A percentile compares a stretch with the other conserved stretches of the same genome.
Evolutionary conservation across 73 alveolate species (phyloP).

Genomic region (Blepharisma stoltei): DNA sequence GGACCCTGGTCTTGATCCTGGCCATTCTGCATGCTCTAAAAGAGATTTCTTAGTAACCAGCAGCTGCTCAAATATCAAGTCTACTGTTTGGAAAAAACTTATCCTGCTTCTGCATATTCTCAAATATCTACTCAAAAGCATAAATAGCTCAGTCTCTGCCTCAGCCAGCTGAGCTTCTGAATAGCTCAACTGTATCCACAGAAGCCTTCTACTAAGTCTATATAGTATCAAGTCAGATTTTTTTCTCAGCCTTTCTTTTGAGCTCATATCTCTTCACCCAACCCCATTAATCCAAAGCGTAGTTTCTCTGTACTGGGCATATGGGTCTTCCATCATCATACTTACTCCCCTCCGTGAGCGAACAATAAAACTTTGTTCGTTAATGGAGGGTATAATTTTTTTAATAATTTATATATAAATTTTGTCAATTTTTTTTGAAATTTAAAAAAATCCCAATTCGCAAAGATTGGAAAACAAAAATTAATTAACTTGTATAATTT

Average conservation of each 20-base stretch:
- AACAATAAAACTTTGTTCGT: no score
- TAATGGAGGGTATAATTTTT: no score
- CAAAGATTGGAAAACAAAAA: no score
- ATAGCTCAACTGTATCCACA: conserved; percentile 22
- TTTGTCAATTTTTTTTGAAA: no score
- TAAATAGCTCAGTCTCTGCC: conserved; percentile 48
- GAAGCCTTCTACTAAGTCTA: conserved; percentile 42
- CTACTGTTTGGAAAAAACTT: conserved; percentile 60
- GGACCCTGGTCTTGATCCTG: conserved; percentile 31
- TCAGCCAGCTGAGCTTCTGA: conserved; percentile 30
- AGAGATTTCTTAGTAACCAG: conserved; percentile 62
- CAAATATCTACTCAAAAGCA: conserved; percentile 52
- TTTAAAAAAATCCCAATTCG: no score
- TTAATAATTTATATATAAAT: no score
- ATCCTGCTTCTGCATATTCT: conserved; percentile 52
- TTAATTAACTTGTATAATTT: no score
- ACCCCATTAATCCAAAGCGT: conserved; percentile 55
- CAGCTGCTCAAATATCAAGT: conserved; percentile 57
- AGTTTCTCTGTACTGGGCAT: conserved; percentile 26
- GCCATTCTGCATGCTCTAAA: conserved; percentile 46
- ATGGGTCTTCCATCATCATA: conserved; percentile 11
- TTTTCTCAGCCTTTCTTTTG: conserved; percentile 52
- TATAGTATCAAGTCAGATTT: conserved; percentile 50
- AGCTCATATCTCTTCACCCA: conserved; percentile 37
- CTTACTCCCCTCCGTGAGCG: no score